Evolutionary conservation across 495 filamentous ascomycete species (phyloP).

Genomic region (Trichocladium uniseriatum): DNA sequence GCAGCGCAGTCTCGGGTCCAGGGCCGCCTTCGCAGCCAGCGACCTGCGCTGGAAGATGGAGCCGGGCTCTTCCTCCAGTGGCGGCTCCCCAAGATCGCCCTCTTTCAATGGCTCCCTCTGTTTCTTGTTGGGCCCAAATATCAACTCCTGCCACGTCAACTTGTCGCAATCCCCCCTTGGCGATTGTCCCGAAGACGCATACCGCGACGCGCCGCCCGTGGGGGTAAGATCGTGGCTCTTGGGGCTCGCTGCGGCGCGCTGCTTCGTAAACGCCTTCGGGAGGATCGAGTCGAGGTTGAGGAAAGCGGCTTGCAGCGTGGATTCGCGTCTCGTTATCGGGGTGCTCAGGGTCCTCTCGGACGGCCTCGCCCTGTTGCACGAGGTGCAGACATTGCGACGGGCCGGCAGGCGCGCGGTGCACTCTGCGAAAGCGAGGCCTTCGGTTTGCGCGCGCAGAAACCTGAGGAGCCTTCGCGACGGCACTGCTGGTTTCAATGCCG

Average conservation of each 20-base stretch:
- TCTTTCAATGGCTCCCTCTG: constrained; percentile 30
- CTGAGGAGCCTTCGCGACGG: constrained; percentile 56
- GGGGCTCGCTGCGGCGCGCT: constrained; percentile 5
- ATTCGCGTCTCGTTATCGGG: constrained; percentile 18
- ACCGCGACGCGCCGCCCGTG: constrained; percentile 24
- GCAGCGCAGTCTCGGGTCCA: constrained; percentile 76
- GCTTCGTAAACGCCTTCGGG: constrained; percentile 23
- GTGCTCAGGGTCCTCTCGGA: constrained; percentile 6
- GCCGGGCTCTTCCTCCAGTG: constrained; percentile 39
- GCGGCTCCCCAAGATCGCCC: constrained; percentile 44
- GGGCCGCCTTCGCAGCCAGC: constrained; percentile 59
- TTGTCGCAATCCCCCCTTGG: constrained; percentile 30
- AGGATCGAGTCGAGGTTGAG: constrained; percentile 38
- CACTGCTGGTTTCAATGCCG: constrained; percentile 30
- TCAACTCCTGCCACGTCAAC: constrained; percentile 45
- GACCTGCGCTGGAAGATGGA: constrained; percentile 53
- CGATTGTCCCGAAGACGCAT: constrained; percentile 22
- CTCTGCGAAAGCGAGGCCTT: constrained; percentile 34
- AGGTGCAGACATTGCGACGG: constrained; percentile 22
- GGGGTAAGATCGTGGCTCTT: constrained; percentile 6
- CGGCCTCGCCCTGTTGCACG: constrained; percentile 8
- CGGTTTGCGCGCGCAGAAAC: constrained; percentile 53
- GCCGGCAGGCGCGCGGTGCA: constrained; percentile 5
- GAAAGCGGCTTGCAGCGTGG: constrained; percentile 33
- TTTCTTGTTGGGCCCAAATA: constrained; percentile 42